Percentiles rank a stretch among this genome's conserved stretches.
These are phyloP conservation scores for Aphanomyces cochlioides DNA, from an alignment of 352 stramenopile genomes.

Conservation along the genomic window DNA sequence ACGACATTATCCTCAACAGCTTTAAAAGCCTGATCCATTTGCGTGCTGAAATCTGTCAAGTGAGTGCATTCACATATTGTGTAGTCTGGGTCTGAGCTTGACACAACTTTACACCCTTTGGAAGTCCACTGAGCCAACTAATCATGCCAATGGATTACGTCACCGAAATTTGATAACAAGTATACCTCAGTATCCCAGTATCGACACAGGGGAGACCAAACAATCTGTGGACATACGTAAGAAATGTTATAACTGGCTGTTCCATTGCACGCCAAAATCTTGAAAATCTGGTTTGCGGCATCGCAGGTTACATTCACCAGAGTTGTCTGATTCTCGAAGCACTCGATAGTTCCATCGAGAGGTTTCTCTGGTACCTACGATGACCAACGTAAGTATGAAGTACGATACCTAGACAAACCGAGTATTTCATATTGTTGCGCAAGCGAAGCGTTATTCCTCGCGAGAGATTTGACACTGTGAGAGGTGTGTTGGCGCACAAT, in stretches of 20 bases:
- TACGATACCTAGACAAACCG: not conserved
- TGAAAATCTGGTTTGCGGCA: not conserved
- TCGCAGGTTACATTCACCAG: conserved; percentile 9
- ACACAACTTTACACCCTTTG: conserved; percentile 49
- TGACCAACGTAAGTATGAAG: not conserved
- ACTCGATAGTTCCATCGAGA: not conserved
- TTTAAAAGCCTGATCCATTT: conserved; percentile 55
- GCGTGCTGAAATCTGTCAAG: conserved; percentile 66
- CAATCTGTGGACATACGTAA: conserved; percentile 46
- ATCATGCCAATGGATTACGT: not conserved
- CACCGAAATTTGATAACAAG: not conserved
- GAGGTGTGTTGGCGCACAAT: not conserved
- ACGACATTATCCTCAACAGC: conserved; percentile 60
- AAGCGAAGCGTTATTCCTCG: not conserved
- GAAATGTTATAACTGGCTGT: conserved; percentile 45
- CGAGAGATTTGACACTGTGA: conserved; percentile 19
- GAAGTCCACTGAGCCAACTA: conserved; percentile 51
- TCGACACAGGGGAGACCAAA: conserved; percentile 40
- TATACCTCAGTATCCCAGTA: conserved; percentile 48
- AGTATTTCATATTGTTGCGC: conserved; percentile 11
- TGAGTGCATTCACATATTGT: conserved; percentile 73
- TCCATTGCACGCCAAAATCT: conserved; percentile 37
- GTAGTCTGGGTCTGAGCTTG: conserved; percentile 50
- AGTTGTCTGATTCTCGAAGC: not conserved
- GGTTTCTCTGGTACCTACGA: not conserved